These are phyloP conservation scores for Ganoderma meredithae DNA, from an alignment of 1,284 basidiomycete species.

Conservation along the genomic window DNA sequence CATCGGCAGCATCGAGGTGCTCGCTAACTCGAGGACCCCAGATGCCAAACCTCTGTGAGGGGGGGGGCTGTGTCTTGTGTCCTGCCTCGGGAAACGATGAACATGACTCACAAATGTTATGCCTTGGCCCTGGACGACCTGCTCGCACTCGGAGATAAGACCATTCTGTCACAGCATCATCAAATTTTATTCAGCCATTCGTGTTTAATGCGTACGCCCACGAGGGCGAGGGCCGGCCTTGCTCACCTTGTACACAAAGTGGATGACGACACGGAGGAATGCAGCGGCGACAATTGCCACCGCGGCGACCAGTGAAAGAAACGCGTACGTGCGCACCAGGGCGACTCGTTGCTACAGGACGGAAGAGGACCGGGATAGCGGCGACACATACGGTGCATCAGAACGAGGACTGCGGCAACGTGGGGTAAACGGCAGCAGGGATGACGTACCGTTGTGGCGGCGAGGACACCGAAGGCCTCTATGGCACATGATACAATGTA, in stretches of 20 bases:
- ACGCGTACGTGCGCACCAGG: slow-evolving; percentile 64
- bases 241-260: slow-evolving; percentile 72
- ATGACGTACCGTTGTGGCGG: slow-evolving; percentile 61
- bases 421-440: slow-evolving; percentile 5
- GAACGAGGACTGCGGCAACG: slow-evolving; percentile 2
- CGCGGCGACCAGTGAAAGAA: slow-evolving; percentile 58
- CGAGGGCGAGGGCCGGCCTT: not conserved
- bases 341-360: slow-evolving; percentile 61
- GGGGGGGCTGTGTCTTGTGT: no score
- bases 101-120: slow-evolving; percentile 28
- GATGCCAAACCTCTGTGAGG: slow-evolving; percentile 38
- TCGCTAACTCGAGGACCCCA: slow-evolving; percentile 40
- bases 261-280: slow-evolving; percentile 64
- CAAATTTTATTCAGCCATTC: not conserved
- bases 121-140: slow-evolving; percentile 29
- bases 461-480: slow-evolving; percentile 64
- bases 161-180: slow-evolving; percentile 15
- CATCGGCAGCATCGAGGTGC: slow-evolving; percentile 47
- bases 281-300: slow-evolving; percentile 61
- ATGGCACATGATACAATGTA: slow-evolving; percentile 61
- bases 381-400: not conserved
- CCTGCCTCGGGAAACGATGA: no score
- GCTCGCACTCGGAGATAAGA: slow-evolving; percentile 33
- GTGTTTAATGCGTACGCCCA: not conserved
- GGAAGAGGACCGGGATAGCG: not conserved